These are phyloP conservation scores for Cercophora scortea DNA, from an alignment of 495 filamentous ascomycete species.

Conservation along the genomic window DNA sequence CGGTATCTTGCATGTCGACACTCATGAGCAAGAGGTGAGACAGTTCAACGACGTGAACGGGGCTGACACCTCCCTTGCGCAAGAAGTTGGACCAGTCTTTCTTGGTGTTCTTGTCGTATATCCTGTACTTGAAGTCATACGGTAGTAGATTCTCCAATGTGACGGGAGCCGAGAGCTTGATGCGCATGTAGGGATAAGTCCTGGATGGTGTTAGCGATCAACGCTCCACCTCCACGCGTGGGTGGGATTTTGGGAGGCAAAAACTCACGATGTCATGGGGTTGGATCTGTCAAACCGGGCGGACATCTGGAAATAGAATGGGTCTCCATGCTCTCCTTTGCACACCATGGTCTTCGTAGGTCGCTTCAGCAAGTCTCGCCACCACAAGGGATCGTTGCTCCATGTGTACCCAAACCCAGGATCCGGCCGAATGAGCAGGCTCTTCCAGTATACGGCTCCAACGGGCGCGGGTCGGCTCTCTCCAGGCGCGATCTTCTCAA, in stretches of 20 bases:
- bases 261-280: conserved; percentile 58
- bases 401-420: conserved; percentile 95
- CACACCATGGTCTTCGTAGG: conserved; percentile 83
- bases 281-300: conserved; percentile 73
- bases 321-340: conserved; percentile 72
- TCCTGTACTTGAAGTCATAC: conserved; percentile 97
- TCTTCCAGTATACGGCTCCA: conserved; percentile 85
- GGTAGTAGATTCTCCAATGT: conserved; percentile 92
- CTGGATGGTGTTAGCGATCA: conserved; percentile 33
- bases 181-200: conserved; percentile 88
- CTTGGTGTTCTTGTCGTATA: conserved; percentile 95
- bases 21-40: conserved; percentile 89
- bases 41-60: conserved; percentile 91
- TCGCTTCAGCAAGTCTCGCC: conserved; percentile 80
- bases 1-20: conserved; percentile 90
- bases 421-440: conserved; percentile 83
- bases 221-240: too few relatives aligned
- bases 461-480: conserved; percentile 88
- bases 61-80: conserved; percentile 89
- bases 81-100: conserved; percentile 99
- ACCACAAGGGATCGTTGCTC: conserved; percentile 82
- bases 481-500: conserved; percentile 93
- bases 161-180: conserved; percentile 83
- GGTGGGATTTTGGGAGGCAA: not conserved
- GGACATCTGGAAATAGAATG: conserved; percentile 95